Percentiles rank a stretch among this genome's conserved stretches.
Evolutionary conservation across 2,329 filamentous ascomycete genomes (phyloP).

Genomic region (Neodidymelliopsis sp.): DNA sequence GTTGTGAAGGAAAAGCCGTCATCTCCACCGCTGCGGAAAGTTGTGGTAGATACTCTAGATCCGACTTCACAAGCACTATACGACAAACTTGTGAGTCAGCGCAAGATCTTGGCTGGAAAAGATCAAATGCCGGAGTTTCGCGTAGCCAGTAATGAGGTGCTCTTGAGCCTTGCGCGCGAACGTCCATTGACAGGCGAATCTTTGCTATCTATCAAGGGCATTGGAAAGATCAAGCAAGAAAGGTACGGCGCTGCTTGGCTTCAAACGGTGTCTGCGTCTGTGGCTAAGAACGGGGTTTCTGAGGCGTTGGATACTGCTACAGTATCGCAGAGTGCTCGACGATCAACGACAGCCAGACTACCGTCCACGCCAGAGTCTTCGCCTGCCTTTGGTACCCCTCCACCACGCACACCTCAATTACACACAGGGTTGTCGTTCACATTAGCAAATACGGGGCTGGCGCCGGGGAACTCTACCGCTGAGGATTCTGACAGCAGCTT

Average conservation of each 20-base stretch:
- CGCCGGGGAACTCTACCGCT: neutral
- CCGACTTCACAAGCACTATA: slow-evolving; percentile 26
- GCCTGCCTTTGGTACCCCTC: slow-evolving; percentile 31
- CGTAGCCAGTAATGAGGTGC: slow-evolving; percentile 32
- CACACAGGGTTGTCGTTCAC: slow-evolving; percentile 30
- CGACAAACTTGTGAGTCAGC: slow-evolving; percentile 25
- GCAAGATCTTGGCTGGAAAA: slow-evolving; percentile 26
- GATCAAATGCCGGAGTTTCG: slow-evolving; percentile 16
- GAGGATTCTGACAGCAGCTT: slow-evolving; percentile 21
- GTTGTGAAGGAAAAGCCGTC: neutral
- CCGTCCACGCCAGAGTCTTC: slow-evolving; percentile 33
- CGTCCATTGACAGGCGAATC: slow-evolving; percentile 28
- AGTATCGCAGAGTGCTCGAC: neutral
- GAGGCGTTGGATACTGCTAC: neutral
- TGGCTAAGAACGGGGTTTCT: slow-evolving; percentile 9
- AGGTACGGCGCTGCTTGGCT: slow-evolving; percentile 42
- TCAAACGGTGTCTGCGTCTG: slow-evolving; percentile 30
- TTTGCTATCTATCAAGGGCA: slow-evolving; percentile 35
- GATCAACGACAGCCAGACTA: too few relatives aligned
- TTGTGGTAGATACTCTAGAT: slow-evolving; percentile 17
- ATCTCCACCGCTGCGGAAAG: neutral
- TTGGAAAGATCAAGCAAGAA: slow-evolving; percentile 27
- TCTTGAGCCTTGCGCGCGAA: slow-evolving; percentile 32
- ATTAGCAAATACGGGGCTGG: slow-evolving; percentile 33
- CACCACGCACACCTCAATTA: slow-evolving; percentile 18